Conservation (phyloP, 208 protist species). For the Trypanosoma melophagium region DNA sequence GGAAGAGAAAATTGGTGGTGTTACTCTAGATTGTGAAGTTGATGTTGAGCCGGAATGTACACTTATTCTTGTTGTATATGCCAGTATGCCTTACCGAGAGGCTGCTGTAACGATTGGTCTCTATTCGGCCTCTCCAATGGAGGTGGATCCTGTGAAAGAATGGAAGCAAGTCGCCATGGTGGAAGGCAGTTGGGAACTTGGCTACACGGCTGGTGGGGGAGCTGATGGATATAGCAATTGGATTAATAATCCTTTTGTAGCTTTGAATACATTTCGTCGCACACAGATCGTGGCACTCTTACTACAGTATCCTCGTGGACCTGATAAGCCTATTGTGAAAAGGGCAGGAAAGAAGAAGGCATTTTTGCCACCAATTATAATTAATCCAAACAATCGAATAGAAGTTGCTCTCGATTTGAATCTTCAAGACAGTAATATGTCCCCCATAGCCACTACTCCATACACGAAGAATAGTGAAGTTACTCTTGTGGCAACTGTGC, state of each 20-base stretch:
- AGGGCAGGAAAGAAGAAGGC: conserved; percentile 61
- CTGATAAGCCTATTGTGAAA: conserved; percentile 68
- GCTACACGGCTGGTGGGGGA: conserved; percentile 76
- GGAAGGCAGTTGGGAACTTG: conserved; percentile 81
- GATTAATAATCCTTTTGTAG: conserved; percentile 90
- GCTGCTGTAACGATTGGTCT: conserved; percentile 61
- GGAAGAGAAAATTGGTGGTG: conserved; percentile 34
- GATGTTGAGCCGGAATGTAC: conserved; percentile 43
- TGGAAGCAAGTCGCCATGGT: conserved; percentile 60
- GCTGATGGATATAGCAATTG: conserved; percentile 65
- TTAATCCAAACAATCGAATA: conserved; percentile 64
- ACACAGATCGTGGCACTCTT: conserved; percentile 77
- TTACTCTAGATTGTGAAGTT: conserved; percentile 44
- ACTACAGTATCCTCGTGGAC: conserved; percentile 77
- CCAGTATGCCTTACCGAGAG: conserved; percentile 73
- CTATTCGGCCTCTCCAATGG: conserved; percentile 54
- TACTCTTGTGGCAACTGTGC: conserved; percentile 44
- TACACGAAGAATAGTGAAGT: conserved; percentile 57
- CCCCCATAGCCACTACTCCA: conserved; percentile 37
- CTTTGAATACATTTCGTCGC: conserved; percentile 53
- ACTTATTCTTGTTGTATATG: conserved; percentile 75
- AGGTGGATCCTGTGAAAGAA: conserved; percentile 62
- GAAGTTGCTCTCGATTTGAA: conserved; percentile 79
- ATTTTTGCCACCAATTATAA: conserved; percentile 64
- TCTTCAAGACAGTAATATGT: conserved; percentile 61